These are phyloP conservation scores for Epithele typhae DNA, from an alignment of 768 basidiomycete genomes.

Conservation along the genomic window DNA sequence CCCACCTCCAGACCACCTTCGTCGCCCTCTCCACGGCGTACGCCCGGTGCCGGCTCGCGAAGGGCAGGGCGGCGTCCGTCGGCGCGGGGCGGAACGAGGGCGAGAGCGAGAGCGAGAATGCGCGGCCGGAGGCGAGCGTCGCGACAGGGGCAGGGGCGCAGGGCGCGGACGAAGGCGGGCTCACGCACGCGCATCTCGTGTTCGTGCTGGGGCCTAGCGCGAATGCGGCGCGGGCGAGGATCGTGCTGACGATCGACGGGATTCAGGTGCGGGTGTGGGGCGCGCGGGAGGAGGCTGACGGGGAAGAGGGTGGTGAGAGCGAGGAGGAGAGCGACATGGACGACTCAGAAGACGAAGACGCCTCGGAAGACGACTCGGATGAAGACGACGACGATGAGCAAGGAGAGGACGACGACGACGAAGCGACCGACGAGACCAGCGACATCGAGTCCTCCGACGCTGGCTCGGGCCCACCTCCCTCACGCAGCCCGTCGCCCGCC, in stretches of 20 bases:
- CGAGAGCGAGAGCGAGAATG: neutral
- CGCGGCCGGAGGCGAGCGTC: neutral
- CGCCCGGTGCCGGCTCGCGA: conserved; percentile 27
- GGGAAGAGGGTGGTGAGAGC: conserved; percentile 8
- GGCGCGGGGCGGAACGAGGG: neutral
- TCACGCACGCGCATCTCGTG: conserved; percentile 55
- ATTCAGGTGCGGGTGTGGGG: conserved; percentile 44
- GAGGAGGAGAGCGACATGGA: conserved; percentile 9
- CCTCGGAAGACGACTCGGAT: conserved; percentile 11
- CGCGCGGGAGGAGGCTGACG: conserved; percentile 1
- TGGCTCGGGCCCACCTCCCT: conserved; percentile 23
- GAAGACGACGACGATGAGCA: conserved; percentile 7
- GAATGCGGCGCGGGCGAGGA: conserved; percentile 53
- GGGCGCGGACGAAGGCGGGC: conserved; percentile 8
- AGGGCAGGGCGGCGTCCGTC: neutral
- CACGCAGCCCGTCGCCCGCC: conserved; percentile 25
- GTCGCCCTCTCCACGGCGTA: conserved; percentile 66
- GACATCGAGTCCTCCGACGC: conserved; percentile 12
- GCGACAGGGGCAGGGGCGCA: neutral
- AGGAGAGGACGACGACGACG: conserved; percentile 10
- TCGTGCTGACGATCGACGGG: conserved; percentile 62
- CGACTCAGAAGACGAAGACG: conserved; percentile 8
- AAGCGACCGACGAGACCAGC: conserved; percentile 8
- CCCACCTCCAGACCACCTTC: conserved; percentile 74
- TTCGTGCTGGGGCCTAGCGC: conserved; percentile 65